These are phyloP conservation scores for Mychonastes homosphaera DNA, from an alignment of 139 green algal genomes.

Conservation along the genomic window DNA sequence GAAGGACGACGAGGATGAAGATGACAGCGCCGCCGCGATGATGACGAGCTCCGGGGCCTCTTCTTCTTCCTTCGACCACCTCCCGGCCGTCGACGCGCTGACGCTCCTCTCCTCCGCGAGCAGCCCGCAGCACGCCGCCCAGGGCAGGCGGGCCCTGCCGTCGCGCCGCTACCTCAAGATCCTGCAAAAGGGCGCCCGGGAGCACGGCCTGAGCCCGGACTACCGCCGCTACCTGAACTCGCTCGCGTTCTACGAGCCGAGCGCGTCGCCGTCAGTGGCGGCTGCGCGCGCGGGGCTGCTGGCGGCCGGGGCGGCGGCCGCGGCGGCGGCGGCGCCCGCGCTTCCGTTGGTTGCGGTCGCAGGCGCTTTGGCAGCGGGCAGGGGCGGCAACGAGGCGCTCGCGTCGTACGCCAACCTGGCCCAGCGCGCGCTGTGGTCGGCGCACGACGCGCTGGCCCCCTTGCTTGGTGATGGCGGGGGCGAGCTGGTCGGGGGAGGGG, in stretches of 20 bases:
- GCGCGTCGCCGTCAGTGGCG: slow-evolving; percentile 5
- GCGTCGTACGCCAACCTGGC: slow-evolving; percentile 6
- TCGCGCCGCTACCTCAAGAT: slow-evolving; percentile 29
- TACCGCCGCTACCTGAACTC: slow-evolving; percentile 19
- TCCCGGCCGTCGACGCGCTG: slow-evolving; percentile 12
- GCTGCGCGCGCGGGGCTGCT: slow-evolving; percentile 6
- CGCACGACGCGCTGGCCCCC: slow-evolving; percentile 14
- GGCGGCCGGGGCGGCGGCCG: slow-evolving; percentile 3
- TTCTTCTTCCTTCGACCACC: not conserved
- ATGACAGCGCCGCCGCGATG: not conserved
- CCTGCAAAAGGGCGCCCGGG: slow-evolving; percentile 14
- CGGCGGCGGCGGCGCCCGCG: not conserved
- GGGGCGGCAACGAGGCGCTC: not conserved
- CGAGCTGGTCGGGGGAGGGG: too few relatives aligned
- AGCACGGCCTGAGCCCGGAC: slow-evolving; percentile 10
- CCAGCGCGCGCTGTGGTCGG: slow-evolving; percentile 5
- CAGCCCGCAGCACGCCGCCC: slow-evolving; percentile 16
- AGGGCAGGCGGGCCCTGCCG: slow-evolving; percentile 2
- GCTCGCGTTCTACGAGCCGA: slow-evolving; percentile 15
- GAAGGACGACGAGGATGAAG: not conserved
- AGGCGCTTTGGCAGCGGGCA: not conserved
- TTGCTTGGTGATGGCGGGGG: too few relatives aligned
- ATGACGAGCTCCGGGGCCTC: not conserved
- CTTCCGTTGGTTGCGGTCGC: not conserved
- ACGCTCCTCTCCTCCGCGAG: slow-evolving; percentile 7